Percentiles rank a stretch among this genome's conserved stretches.
Conservation (phyloP, 2,329 filamentous ascomycete species). For the Xylariaceae sp. region DNA sequence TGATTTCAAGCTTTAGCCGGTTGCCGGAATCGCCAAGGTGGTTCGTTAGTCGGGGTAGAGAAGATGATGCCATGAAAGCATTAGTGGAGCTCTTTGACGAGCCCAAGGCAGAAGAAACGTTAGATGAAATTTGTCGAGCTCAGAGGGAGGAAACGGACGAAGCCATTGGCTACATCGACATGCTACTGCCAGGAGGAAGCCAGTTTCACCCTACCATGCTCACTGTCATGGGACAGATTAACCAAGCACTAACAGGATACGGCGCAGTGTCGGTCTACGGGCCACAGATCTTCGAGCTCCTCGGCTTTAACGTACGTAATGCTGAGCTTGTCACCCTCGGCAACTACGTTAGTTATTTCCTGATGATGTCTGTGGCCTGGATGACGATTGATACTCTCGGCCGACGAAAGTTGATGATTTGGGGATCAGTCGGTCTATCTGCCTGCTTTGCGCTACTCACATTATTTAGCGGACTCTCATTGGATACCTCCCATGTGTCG, state of each 20-base stretch:
- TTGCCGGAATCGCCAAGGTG: slow-evolving; percentile 65
- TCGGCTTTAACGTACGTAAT: slow-evolving; percentile 57
- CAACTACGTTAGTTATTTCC: slow-evolving; percentile 66
- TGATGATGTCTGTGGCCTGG: slow-evolving; percentile 67
- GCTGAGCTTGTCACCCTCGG: slow-evolving; percentile 64
- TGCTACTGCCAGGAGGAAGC: slow-evolving; percentile 58
- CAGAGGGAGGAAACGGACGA: slow-evolving; percentile 56
- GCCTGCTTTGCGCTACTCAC: slow-evolving; percentile 57
- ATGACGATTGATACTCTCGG: slow-evolving; percentile 62
- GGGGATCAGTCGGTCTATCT: slow-evolving; percentile 55
- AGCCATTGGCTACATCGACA: slow-evolving; percentile 59
- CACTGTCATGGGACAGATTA: slow-evolving; percentile 67
- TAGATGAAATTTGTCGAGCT: slow-evolving; percentile 56
- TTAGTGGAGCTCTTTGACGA: slow-evolving; percentile 57
- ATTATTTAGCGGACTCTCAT: slow-evolving; percentile 56
- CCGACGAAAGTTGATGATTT: slow-evolving; percentile 58
- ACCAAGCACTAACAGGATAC: slow-evolving; percentile 64
- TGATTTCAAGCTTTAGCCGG: slow-evolving; percentile 57
- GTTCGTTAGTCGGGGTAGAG: slow-evolving; percentile 57
- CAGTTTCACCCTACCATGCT: slow-evolving; percentile 67
- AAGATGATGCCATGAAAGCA: slow-evolving; percentile 56
- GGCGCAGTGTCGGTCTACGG: slow-evolving; percentile 68
- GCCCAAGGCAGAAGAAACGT: slow-evolving; percentile 52
- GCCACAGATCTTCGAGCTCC: slow-evolving; percentile 67
- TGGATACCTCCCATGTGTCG: slow-evolving; percentile 48